Base-by-base conservation (phyloP, 2,329 filamentous ascomycete genomes). In the Hypoxylon sp. region DNA sequence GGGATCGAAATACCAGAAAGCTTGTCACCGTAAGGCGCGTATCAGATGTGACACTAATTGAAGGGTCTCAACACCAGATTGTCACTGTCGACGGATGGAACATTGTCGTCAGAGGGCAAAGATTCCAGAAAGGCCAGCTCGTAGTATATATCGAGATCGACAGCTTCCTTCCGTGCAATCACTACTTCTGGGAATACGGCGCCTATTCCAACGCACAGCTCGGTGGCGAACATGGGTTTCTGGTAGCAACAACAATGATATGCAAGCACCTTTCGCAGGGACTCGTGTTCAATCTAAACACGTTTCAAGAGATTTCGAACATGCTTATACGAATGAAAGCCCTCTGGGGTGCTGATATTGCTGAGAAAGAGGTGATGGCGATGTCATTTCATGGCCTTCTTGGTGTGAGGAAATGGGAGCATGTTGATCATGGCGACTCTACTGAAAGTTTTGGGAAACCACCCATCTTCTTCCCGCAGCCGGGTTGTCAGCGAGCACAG, bases 381-480 rank as follows among this genome's bases (percentile, higher is more conserved):
- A 46, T 46, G 26, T 46, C 53, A 3, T 46, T 56, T 13, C 37
- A 56, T 5, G 22, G 24, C 1, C 11, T 46, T 6, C 53, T 56
- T 4, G 53, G 17, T 19, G 53, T 46, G 1, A 46, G 33, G 26
- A 56, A 56, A 13, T 46, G 39, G 53, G 39, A 56, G 14, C 11
- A 46, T 56, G 9, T 22, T 29, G 11, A 22, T 17, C 9, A 31
- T 9, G 8, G 26, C 17, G 39, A 19, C 24, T 14, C 26, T 3
- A 33, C 31, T 11, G 9, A 33, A 33, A 17, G 11, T 13, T n/a
- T 24, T 29, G 14, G 26, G 14, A 22, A 3, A 4, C 54, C 39
- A 5, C 54, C 54, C 10, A 22, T 33, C n/a, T 56, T 56, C 42
- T 56, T 56, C 14, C 54, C 54, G 14, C 39, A 56, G 11, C 54